Evolutionary conservation across 305 asterid genomes (phyloP).

Genomic region (Nicotiana rustica): DNA sequence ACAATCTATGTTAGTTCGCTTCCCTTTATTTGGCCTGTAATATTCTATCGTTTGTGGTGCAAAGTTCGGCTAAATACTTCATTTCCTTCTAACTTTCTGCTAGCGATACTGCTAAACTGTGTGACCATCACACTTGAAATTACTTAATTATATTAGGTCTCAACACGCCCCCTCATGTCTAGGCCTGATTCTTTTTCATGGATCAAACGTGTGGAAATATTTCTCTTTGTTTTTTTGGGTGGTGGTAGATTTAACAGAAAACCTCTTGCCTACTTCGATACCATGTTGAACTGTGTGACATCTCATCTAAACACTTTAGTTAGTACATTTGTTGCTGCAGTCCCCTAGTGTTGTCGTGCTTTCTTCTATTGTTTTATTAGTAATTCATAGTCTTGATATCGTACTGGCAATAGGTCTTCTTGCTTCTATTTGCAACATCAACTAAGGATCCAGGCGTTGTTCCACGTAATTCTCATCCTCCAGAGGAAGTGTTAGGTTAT

Average conservation of each 20-base stretch:
- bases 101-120: not conserved
- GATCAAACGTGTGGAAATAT: too few relatives aligned
- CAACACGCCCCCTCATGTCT: too few relatives aligned
- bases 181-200: too few relatives aligned
- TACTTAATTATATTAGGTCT: too few relatives aligned
- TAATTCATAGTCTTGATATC: constrained; percentile 22
- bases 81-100: constrained; percentile 29
- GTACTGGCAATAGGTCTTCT: constrained; percentile 45
- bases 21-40: constrained; percentile 13
- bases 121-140: too few relatives aligned
- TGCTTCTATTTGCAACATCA: constrained; percentile 51
- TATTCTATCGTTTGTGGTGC: not conserved
- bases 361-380: constrained; percentile 6
- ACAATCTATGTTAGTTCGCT: constrained; percentile 51
- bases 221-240: too few relatives aligned
- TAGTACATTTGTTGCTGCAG: not conserved
- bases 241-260: too few relatives aligned
- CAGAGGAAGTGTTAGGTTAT: constrained; percentile 47
- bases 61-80: not conserved
- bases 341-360: not conserved
- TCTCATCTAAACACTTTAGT: too few relatives aligned
- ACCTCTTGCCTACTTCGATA: too few relatives aligned
- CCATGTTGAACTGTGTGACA: too few relatives aligned
- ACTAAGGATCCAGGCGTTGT: constrained; percentile 59
- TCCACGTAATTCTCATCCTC: constrained; percentile 54